Evolutionary conservation across 1,139 yeast genomes (phyloP), one percentile per base, ranked within the genome.

Genomic region (Pneumocystis murina): DNA sequence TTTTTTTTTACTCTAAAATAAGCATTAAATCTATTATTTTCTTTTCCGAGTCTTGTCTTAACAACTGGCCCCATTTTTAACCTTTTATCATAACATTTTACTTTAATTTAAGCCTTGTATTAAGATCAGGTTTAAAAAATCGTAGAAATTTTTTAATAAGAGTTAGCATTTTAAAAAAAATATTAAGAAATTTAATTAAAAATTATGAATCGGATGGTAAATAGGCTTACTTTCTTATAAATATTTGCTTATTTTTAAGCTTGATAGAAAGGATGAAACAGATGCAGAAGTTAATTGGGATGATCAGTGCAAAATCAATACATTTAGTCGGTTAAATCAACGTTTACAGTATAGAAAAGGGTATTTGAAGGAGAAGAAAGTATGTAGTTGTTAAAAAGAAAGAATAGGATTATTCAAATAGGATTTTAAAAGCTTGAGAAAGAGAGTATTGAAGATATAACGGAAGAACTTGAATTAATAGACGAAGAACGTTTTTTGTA

Each of bases 261-360:
- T 48, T 48, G 55, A 48, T 14, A 7, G 28, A 3, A 33, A 4
- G 65, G 60, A 58, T 14, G 60, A 58, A 14, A 58, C 60, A 14
- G 60, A 58, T 58, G 60, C 60, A 58, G 60, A 58, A 3, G 98
- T 92, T 35, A 78, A 84, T 36, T 87, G 91, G 84, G 90, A 82
- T 66, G 97, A 92, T 73, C 98, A 92, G 76, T 84, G 86, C 72
- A 82, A 82, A 71, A 92, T 92, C 76, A 92, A 92, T 74, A 83
- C 84, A 72, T 92, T 92, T 71, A 88, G 96, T 33, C 85, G 90
- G 63, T 79, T 90, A 67, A 87, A 90, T 67, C 78, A 83, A 68
- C 82, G 85, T 67, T 83, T 85, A 69, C 88, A 87, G 55, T 24
- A 24, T 24, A 48, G 33, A 20, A 24, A 17, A 10, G 33, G 55